Percentiles rank a stretch among this genome's conserved stretches.
Conservation (phyloP, 495 filamentous ascomycete species). For the Gamarada debralockiae region DNA sequence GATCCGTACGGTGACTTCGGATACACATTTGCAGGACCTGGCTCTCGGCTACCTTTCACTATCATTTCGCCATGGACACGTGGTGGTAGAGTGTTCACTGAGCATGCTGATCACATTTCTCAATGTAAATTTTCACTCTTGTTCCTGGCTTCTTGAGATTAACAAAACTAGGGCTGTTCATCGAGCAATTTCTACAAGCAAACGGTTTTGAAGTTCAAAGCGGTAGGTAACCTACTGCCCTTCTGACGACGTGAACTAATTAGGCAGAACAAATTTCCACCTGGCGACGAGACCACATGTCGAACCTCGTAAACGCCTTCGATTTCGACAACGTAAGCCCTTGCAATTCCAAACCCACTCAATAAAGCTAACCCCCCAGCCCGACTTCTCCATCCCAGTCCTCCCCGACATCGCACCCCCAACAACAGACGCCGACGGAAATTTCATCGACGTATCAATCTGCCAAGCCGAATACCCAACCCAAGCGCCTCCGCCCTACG, state of each 20-base stretch:
- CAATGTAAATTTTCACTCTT: no score
- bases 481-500: not conserved
- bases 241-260: no score
- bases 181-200: slow-evolving; percentile 40
- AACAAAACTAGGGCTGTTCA: not conserved
- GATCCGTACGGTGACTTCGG: slow-evolving; percentile 26
- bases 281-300: slow-evolving; percentile 34
- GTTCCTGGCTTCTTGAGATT: not conserved
- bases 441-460: not conserved
- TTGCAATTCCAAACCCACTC: not conserved
- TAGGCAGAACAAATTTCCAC: slow-evolving; percentile 23
- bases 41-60: slow-evolving; percentile 1
- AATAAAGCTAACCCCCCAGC: not conserved
- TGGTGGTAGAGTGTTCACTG: no score
- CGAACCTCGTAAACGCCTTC: slow-evolving; percentile 30
- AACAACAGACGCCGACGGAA: not conserved
- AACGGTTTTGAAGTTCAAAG: slow-evolving; percentile 21
- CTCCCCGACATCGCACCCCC: not conserved
- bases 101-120: no score
- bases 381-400: slow-evolving; percentile 5
- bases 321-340: slow-evolving; percentile 24
- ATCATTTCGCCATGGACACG: no score
- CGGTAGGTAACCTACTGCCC: slow-evolving; percentile 19
- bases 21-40: slow-evolving; percentile 17
- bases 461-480: not conserved